Evolutionary conservation across 192 early-diverging fungal genomes (phyloP), one percentile per base, ranked within the genome.

Genomic region (Obelidium mucronatum): DNA sequence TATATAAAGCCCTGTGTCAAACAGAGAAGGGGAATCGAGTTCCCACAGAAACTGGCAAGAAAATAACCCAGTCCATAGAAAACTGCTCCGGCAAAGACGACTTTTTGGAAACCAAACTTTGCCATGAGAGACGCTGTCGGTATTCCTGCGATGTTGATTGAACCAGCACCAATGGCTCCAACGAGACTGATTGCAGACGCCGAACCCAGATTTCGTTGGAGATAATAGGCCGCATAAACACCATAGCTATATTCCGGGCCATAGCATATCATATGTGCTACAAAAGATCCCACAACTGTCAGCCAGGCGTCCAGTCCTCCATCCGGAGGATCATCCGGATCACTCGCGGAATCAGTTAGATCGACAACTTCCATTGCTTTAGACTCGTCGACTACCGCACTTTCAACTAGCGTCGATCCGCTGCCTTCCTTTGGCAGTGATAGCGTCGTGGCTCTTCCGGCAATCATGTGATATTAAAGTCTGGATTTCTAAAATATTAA

Each of bases 41-140:
- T 68, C n/a, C n/a, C n/a, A n/a, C 40, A 42, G 28, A 51, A 68
- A 15, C 15, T n/a, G 4, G 66, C 66, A 3, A 68, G 30, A n/a
- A 68, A 22, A n/a, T 48, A 33, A 3, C 66, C 66, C 5, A 3
- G 4, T 1, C 85, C 83, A 40, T 88, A 42, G 22, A 87, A 48
- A 55, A 79, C 51, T 8, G 81, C 85, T 1, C 91, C 91, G 11
- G 82, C 73, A 8, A 84, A 62, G 2, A 81, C 67, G 17, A 87
- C 84, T 56, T 73, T 56, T 8, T 81, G 77, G 61, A 84, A 87
- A 0, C 90, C 90, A 74, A 86, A 85, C 34, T 54, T 60, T 33
- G 82, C 81, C 40, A 64, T 60, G 3, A 88, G 67, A 24, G 53
- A 33, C 33, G 76, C 79, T 15, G 76, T 26, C 6, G 52, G 48